Percentiles rank a stretch among this genome's conserved stretches.
phyloP scores from a whole-genome alignment of 805 yeast genomes.

The Yamadazyma sp. region DNA sequence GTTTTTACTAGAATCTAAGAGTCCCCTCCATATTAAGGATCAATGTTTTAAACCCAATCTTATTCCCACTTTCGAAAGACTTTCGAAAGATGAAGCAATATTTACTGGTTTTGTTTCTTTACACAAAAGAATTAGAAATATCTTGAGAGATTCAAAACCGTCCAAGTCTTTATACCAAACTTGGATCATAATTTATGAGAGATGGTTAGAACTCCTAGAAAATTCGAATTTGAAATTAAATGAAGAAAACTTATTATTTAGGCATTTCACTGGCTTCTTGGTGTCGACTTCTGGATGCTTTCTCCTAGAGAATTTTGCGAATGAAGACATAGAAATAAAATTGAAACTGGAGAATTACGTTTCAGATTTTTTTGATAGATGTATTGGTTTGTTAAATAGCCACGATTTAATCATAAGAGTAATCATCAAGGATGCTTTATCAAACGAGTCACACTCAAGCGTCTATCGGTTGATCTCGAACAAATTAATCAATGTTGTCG shows the following conservation, averaged over 20 bases:
- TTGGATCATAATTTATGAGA: conserved; percentile 46
- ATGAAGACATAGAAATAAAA: conserved; percentile 20
- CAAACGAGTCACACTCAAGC: conserved; percentile 60
- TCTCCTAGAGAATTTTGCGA: conserved; percentile 29
- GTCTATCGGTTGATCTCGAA: conserved; percentile 48
- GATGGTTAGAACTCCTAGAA: conserved; percentile 41
- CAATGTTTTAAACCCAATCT: conserved; percentile 16
- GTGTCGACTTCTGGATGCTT: conserved; percentile 70
- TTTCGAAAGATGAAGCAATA: conserved; percentile 52
- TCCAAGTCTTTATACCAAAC: conserved; percentile 31
- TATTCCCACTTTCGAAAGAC: conserved; percentile 24
- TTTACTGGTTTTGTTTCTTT: conserved; percentile 72
- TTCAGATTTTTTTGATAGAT: conserved; percentile 48
- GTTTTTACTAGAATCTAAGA: conserved; percentile 20
- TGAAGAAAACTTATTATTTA: conserved; percentile 48
- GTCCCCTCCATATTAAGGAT: conserved; percentile 1
- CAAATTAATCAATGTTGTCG: conserved; percentile 39
- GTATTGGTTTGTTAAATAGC: conserved; percentile 47
- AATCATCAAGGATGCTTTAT: conserved; percentile 66
- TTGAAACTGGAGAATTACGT: conserved; percentile 33
- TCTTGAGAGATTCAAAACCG: conserved; percentile 25
- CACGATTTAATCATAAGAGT: conserved; percentile 59
- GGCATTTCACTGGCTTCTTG: conserved; percentile 70
- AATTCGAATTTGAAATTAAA: conserved; percentile 17
- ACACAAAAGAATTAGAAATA: conserved; percentile 58